Evolutionary conservation across 2,329 filamentous ascomycete genomes (phyloP).

Genomic region (Apiospora pterosperma): DNA sequence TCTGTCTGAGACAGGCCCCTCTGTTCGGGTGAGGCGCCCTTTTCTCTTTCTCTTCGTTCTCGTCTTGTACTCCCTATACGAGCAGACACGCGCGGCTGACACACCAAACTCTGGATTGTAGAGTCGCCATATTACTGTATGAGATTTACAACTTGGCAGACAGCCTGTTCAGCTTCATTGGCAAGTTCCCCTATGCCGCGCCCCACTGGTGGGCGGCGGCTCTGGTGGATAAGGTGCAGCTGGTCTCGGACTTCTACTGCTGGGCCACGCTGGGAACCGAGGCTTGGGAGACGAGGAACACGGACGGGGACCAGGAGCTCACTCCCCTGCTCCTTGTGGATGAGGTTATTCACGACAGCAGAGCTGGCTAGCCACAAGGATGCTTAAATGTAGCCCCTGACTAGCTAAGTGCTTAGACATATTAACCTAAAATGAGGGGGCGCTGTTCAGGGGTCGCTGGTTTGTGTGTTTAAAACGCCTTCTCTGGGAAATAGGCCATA

Average conservation of each 20-base stretch:
- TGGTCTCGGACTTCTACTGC: background rate
- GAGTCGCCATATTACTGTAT: background rate
- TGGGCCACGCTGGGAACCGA: background rate
- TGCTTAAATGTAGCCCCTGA: too few species aligned
- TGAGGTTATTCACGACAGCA: background rate
- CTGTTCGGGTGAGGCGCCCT: background rate
- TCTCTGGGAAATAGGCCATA: too few species aligned
- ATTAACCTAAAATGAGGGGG: too few species aligned
- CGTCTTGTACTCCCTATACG: background rate
- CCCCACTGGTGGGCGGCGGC: background rate
- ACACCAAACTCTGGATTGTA: too few species aligned
- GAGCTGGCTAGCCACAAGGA: background rate
- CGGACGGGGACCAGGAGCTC: background rate
- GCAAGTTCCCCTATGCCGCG: background rate
- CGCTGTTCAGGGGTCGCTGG: too few species aligned
- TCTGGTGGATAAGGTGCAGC: background rate
- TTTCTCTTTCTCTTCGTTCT: background rate
- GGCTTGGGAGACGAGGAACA: background rate
- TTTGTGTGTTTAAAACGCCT: too few species aligned
- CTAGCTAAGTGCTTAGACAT: too few species aligned
- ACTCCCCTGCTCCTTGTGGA: background rate
- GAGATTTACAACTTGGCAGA: background rate
- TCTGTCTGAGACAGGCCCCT: background rate
- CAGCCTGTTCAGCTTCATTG: background rate
- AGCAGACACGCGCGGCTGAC: too few species aligned